Evolutionary conservation across 1,284 basidiomycete species (phyloP).

Genomic region (Ustilago hordei): DNA sequence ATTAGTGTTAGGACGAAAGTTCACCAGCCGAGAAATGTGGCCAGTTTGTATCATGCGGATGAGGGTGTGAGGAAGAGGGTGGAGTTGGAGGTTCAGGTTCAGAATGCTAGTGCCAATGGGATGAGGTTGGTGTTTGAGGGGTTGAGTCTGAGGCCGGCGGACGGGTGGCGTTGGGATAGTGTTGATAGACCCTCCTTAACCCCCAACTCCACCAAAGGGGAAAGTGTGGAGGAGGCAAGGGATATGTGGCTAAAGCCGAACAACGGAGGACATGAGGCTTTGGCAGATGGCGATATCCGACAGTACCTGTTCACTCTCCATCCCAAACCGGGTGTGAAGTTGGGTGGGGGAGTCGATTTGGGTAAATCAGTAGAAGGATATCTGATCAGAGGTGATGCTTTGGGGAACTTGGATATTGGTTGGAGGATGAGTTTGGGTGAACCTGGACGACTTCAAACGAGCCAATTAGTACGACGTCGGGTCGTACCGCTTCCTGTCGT

Average conservation of each 20-base stretch:
- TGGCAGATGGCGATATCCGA: conserved; percentile 58
- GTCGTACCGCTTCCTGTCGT: conserved; percentile 9
- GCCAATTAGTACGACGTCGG: conserved; percentile 29
- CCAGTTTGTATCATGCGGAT: conserved; percentile 41
- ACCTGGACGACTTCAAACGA: conserved; percentile 53
- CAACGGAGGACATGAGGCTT: conserved; percentile 14
- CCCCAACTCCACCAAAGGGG: not conserved
- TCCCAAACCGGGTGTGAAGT: conserved; percentile 1
- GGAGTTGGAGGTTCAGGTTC: conserved; percentile 67
- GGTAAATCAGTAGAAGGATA: conserved; percentile 17
- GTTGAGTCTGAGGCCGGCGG: conserved; percentile 43
- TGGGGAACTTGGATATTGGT: conserved; percentile 62
- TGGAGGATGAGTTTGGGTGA: conserved; percentile 65
- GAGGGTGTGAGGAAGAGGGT: conserved; percentile 36
- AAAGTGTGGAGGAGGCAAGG: not conserved
- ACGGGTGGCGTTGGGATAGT: conserved; percentile 37
- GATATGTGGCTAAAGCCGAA: conserved; percentile 39
- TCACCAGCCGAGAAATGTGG: conserved; percentile 47
- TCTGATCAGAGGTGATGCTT: conserved; percentile 26
- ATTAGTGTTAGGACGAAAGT: conserved; percentile 68
- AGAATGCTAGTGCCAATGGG: conserved; percentile 52
- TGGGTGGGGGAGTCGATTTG: conserved; percentile 16
- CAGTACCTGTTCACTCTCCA: conserved; percentile 63
- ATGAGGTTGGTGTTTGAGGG: conserved; percentile 49
- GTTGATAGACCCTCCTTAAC: conserved; percentile 31